Evolutionary conservation across 495 filamentous ascomycete species (phyloP).

Genomic region (Hypoxylon cercidicola): DNA sequence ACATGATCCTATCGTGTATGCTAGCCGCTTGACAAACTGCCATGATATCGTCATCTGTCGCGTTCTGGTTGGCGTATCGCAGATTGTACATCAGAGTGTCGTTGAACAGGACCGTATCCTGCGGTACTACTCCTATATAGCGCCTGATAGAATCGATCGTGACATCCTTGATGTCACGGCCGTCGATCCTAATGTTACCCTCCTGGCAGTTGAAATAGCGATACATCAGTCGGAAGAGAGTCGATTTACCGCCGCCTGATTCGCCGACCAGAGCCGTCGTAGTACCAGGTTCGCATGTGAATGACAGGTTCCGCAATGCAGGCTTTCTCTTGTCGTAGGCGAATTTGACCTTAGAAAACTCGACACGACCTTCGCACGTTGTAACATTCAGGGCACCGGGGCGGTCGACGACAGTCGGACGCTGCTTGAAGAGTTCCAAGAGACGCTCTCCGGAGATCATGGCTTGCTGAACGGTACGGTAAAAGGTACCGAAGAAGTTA

Average conservation of each 20-base stretch:
- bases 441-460: conserved; percentile 97
- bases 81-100: conserved; percentile 97
- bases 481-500: conserved; percentile 98
- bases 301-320: conserved; percentile 82
- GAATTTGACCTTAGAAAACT: conserved; percentile 88
- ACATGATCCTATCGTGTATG: conserved; percentile 95
- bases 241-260: conserved; percentile 96
- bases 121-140: conserved; percentile 94
- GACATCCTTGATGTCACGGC: conserved; percentile 81
- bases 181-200: conserved; percentile 85
- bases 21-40: conserved; percentile 91
- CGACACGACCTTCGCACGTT: conserved; percentile 80
- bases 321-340: conserved; percentile 89
- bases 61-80: conserved; percentile 88
- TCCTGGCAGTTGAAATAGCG: conserved; percentile 87
- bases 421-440: conserved; percentile 88
- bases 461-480: conserved; percentile 92
- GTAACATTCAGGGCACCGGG: conserved; percentile 60
- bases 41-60: conserved; percentile 86
- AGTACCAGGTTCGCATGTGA: conserved; percentile 85
- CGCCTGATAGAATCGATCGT: conserved; percentile 93
- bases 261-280: conserved; percentile 96
- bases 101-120: conserved; percentile 97
- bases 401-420: conserved; percentile 86
- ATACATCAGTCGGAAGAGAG: conserved; percentile 95